These are phyloP conservation scores for Agrocybe pediades DNA, from an alignment of 768 basidiomycete genomes.

Conservation along the genomic window DNA sequence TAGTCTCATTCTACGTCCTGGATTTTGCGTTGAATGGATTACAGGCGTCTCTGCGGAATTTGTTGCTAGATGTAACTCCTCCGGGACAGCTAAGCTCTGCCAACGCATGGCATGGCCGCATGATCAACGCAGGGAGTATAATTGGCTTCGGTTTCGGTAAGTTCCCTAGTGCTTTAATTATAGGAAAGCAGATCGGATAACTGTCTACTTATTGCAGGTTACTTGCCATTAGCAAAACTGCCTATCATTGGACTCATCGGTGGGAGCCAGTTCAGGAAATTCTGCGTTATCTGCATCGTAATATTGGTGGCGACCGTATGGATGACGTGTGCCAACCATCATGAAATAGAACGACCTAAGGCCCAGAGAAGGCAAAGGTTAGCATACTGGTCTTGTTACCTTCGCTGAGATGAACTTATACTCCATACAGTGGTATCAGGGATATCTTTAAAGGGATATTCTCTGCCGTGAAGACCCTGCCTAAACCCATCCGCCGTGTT, in stretches of 20 bases:
- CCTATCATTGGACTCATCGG: conserved; percentile 81
- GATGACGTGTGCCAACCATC: conserved; percentile 85
- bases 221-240: conserved; percentile 81
- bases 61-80: conserved; percentile 91
- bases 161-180: conserved; percentile 14
- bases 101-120: conserved; percentile 97
- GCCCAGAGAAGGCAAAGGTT: conserved; percentile 41
- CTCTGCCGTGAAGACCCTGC: conserved; percentile 70
- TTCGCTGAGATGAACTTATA: background rate
- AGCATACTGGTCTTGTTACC: conserved; percentile 11
- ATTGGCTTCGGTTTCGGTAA: conserved; percentile 90
- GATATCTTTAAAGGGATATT: conserved; percentile 83
- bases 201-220: conserved; percentile 51
- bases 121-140: conserved; percentile 97
- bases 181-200: background rate
- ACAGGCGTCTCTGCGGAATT: conserved; percentile 89
- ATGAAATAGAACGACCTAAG: conserved; percentile 70
- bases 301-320: conserved; percentile 81
- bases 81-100: conserved; percentile 88
- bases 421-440: conserved; percentile 42
- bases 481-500: conserved; percentile 82
- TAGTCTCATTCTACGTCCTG: conserved; percentile 88
- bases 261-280: conserved; percentile 94
- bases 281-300: conserved; percentile 83
- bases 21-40: conserved; percentile 98